phyloP scores from a whole-genome alignment of 805 yeast genomes.

The Babjeviella inositovora region DNA sequence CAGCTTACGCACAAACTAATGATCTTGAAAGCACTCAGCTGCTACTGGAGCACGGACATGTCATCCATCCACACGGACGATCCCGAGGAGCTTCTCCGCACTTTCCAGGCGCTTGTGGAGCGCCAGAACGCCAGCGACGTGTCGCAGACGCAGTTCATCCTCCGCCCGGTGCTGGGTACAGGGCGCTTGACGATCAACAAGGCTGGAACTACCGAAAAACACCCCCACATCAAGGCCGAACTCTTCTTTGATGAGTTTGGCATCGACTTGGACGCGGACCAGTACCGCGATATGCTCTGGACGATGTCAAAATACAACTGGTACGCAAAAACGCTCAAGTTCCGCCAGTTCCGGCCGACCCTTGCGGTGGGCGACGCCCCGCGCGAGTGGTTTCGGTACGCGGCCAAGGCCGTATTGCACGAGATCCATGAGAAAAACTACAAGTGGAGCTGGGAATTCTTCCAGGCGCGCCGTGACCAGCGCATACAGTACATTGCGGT shows the following conservation, averaged over 20 bases:
- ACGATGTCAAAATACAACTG: slow-evolving; percentile 73
- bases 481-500: slow-evolving; percentile 48
- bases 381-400: slow-evolving; percentile 66
- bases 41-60: slow-evolving; percentile 73
- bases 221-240: slow-evolving; percentile 60
- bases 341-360: slow-evolving; percentile 55
- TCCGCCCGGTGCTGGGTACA: slow-evolving; percentile 79
- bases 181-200: slow-evolving; percentile 78
- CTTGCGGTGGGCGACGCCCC: slow-evolving; percentile 44
- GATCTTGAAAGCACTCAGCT: slow-evolving; percentile 55
- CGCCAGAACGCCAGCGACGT: slow-evolving; percentile 8
- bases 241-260: slow-evolving; percentile 80
- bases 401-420: slow-evolving; percentile 56
- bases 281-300: slow-evolving; percentile 69
- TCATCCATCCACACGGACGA: slow-evolving; percentile 28
- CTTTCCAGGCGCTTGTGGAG: slow-evolving; percentile 27
- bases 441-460: slow-evolving; percentile 81
- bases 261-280: slow-evolving; percentile 70
- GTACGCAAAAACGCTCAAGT: slow-evolving; percentile 62
- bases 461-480: slow-evolving; percentile 56
- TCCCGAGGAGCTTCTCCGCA: slow-evolving; percentile 26
- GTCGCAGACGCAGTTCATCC: slow-evolving; percentile 34
- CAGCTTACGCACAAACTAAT: slow-evolving; percentile 60
- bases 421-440: slow-evolving; percentile 73
- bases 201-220: slow-evolving; percentile 47